Conservation (phyloP, 179 eudicot genomes). For the Spergularia azorica region DNA sequence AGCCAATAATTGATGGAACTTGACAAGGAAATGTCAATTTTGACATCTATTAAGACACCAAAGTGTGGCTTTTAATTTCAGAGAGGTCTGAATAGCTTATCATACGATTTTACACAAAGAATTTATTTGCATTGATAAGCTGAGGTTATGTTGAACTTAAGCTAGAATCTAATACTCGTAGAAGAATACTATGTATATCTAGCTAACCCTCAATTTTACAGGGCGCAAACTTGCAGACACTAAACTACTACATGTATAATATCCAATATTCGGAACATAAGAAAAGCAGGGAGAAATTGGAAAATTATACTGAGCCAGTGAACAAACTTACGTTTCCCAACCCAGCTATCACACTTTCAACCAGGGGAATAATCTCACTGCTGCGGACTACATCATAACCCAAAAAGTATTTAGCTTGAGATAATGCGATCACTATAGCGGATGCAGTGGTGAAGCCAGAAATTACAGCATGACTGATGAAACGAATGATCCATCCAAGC, state of each 20-base stretch:
- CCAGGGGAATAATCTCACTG: conserved; percentile 85
- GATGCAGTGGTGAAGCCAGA: conserved; percentile 99
- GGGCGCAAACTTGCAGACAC: background rate
- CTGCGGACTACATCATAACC: conserved; percentile 81
- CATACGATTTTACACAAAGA: too few relatives aligned
- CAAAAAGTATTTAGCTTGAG: conserved; percentile 95
- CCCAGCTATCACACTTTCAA: conserved; percentile 80
- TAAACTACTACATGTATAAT: background rate
- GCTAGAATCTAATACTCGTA: background rate
- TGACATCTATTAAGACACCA: too few relatives aligned
- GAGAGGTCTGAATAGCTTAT: too few relatives aligned
- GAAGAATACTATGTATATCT: background rate
- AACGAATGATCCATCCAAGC: conserved; percentile 98
- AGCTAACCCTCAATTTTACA: background rate
- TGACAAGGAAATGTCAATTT: background rate
- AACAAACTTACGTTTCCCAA: conserved; percentile 54
- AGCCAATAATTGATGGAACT: conserved; percentile 1
- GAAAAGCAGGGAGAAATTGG: background rate
- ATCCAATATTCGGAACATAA: background rate
- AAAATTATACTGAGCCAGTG: background rate
- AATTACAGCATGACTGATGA: conserved; percentile 98
- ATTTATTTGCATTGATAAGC: background rate
- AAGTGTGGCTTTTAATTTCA: too few relatives aligned
- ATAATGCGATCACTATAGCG: conserved; percentile 91
- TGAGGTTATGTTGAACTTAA: background rate